A percentile compares a stretch with the other conserved stretches of the same genome.
phyloP scores from a whole-genome alignment of 176 grass and related monocot genomes.

The Hyparrhenia diplandra region DNA sequence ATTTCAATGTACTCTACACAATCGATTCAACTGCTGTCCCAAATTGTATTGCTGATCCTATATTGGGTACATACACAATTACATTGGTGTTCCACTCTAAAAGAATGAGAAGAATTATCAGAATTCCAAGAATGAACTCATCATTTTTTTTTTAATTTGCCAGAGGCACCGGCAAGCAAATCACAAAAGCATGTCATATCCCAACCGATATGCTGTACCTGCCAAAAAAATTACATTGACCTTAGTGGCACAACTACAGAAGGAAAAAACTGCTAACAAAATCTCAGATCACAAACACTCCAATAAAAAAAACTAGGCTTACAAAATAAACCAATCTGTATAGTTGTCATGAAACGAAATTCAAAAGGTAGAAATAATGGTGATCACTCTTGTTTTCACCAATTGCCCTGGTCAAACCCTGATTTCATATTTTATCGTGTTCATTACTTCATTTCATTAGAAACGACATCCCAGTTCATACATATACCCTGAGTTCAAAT shows the following conservation, averaged over 20 bases:
- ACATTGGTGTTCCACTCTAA: constrained; percentile 35
- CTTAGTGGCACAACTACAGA: background rate
- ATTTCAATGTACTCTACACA: constrained; percentile 14
- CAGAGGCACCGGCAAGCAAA: constrained; percentile 8
- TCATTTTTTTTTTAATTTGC: background rate
- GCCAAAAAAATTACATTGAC: background rate
- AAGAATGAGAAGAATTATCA: constrained; percentile 45
- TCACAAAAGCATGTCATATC: constrained; percentile 11
- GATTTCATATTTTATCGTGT: background rate
- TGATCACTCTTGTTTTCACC: background rate
- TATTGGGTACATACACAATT: too few species aligned
- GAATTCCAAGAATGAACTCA: constrained; percentile 7
- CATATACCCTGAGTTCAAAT: background rate
- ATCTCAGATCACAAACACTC: background rate
- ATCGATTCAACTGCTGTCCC: background rate
- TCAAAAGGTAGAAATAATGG: background rate
- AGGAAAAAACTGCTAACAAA: constrained; percentile 5
- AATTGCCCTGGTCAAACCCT: background rate
- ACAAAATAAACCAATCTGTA: background rate
- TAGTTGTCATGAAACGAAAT: background rate
- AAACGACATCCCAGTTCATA: background rate
- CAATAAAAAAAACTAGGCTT: background rate
- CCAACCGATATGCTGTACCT: constrained; percentile 9
- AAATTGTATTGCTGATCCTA: constrained; percentile 33
- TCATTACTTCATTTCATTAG: constrained; percentile 25